Evolutionary conservation across 2,329 filamentous ascomycete genomes (phyloP), one percentile per base, ranked within the genome.

Genomic region (Curvularia sp.): DNA sequence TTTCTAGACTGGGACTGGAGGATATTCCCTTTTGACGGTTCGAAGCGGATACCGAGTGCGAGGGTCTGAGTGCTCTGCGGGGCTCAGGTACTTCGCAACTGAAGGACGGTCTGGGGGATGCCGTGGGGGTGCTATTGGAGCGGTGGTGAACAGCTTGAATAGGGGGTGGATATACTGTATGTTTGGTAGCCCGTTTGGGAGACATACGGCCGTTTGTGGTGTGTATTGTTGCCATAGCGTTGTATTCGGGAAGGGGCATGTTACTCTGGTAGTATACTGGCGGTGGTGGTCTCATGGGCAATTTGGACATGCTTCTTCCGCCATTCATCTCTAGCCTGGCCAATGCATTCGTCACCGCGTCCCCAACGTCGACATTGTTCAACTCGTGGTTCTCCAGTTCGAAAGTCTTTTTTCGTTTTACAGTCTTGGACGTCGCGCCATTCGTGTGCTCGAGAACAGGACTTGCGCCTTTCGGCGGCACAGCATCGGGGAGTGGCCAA

Each of bases 401-500:
- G 35, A 65, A 67, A 1, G 53, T 51, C 26, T 55, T 26, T 13
- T 44, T 49, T 8, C 53, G 43, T 2, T 61, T 61, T 15, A 61
- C 61, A 22, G 42, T 61, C 9, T 58, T 53, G 9, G 52, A 62
- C 10, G 57, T 57, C 12, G 41, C 24, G 1, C 55, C 53, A 35
- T 62, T 66, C 2, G 49, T 53, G 35, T 68, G 62, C 46, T 63
- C 62, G n/a, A 64, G n/a, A 44, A 57, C 51, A 4, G 62, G 38
- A 5, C 44, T 54, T 10, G 66, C 61, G 20, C 53, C 61, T 9
- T 59, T 61, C 18, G 63, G 58, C 10, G 66, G 47, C 42, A 53
- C 50, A 5, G 65, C 62, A 46, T 65, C 64, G 30, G 69, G 68
- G 2, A 73, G 56, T 10, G 69, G 69, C 70, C 70, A 72, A 15